Conservation (phyloP, 2,329 filamentous ascomycete genomes). For the Hymenoscyphus fraxineus region DNA sequence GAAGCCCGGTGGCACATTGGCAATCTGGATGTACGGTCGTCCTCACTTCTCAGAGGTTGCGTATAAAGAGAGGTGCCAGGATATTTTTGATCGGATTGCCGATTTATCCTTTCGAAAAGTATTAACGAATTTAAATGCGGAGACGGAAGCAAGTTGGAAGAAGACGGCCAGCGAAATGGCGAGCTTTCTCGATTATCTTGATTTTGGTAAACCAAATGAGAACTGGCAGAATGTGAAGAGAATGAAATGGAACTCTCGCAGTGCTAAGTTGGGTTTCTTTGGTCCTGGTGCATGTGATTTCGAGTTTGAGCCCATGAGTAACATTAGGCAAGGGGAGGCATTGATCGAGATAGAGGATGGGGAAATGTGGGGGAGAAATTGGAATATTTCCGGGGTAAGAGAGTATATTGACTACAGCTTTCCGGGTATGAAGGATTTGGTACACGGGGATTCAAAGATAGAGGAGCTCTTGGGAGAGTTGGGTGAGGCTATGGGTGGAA, state of each 20-base stretch:
- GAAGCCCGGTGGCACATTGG: not conserved
- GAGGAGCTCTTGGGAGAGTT: not conserved
- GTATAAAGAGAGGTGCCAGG: not conserved
- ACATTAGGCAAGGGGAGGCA: not conserved
- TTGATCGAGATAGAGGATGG: not conserved
- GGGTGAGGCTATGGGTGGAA: not conserved
- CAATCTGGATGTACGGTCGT: not conserved
- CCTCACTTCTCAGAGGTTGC: not conserved
- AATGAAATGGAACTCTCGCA: not conserved
- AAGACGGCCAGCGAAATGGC: not conserved
- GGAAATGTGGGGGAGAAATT: not conserved
- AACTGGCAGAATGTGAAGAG: not conserved
- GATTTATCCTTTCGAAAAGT: not conserved
- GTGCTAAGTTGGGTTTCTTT: not conserved
- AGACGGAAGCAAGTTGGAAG: not conserved
- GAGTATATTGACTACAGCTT: not conserved
- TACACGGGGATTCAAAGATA: not conserved
- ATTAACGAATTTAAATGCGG: not conserved
- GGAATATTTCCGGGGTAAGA: not conserved
- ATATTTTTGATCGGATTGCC: not conserved
- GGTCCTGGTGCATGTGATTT: not conserved
- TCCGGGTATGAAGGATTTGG: not conserved
- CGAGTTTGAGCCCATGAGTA: not conserved
- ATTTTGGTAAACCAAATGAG: not conserved
- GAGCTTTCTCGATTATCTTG: constrained; percentile 1